Evolutionary conservation across 2,329 filamentous ascomycete genomes (phyloP).

Genomic region (Fusarium continuum): DNA sequence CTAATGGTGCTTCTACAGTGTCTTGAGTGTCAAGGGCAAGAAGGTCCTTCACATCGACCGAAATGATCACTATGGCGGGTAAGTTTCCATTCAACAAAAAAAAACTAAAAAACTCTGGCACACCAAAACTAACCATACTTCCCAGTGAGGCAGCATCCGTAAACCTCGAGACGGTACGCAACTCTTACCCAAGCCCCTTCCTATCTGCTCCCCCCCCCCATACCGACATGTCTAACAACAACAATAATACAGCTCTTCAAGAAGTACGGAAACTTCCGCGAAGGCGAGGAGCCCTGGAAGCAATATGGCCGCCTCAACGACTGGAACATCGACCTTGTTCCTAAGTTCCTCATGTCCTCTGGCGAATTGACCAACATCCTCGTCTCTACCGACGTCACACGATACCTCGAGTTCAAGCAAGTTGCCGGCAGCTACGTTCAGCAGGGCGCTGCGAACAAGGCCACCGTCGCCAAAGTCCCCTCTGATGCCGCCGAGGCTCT

Average conservation of each 20-base stretch:
- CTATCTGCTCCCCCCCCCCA: constrained; percentile 24
- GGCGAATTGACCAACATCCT: constrained; percentile 99
- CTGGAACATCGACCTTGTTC: constrained; percentile 99
- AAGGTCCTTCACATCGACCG: constrained; percentile 99
- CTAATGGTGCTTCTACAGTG: constrained; percentile 56
- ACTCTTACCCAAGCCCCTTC: constrained; percentile 17
- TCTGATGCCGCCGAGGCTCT: constrained; percentile 92
- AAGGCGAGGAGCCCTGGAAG: constrained; percentile 93
- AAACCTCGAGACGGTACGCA: constrained; percentile 88
- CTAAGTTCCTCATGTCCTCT: constrained; percentile 98
- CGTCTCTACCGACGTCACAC: constrained; percentile 90
- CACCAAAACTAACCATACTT: constrained; percentile 42
- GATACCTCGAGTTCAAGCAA: constrained; percentile 92
- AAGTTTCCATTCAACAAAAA: constrained; percentile 54
- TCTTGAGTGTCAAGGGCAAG: constrained; percentile 97
- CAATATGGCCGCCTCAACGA: constrained; percentile 96
- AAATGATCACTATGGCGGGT: constrained; percentile 99
- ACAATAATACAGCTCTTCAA: constrained; percentile 79
- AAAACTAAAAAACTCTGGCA: background rate
- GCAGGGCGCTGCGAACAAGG: constrained; percentile 82
- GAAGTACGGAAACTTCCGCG: constrained; percentile 85
- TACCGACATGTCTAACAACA: constrained; percentile 36
- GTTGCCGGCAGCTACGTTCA: constrained; percentile 97
- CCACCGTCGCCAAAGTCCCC: constrained; percentile 95
- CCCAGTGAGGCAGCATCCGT: constrained; percentile 87